Evolutionary conservation across 257 asterid species (phyloP), one percentile per base, ranked within the genome.

Genomic region (Verbena officinalis): DNA sequence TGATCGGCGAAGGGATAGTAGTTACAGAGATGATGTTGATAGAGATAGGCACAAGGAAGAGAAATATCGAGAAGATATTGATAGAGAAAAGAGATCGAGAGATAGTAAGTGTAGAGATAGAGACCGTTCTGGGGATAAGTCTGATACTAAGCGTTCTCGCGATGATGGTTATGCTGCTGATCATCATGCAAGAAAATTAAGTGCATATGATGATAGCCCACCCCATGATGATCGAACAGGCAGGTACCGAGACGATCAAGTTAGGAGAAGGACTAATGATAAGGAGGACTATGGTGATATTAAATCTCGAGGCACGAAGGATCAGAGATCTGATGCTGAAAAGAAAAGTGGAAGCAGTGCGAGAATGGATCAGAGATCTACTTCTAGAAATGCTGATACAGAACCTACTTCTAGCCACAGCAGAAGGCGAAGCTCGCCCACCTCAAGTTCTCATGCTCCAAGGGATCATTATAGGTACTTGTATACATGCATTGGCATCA

Each of bases 371-470:
- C 53, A 67, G 64, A 78, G 90, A 79, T 81, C 94, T 50, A 27
- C 81, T 70, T 80, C 97, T 42, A 85, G 86, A 67, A 82, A 78
- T 84, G 78, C 78, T 64, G 95, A 93, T 49, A 5, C 64, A 27
- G 98, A 84, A 59, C 77, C 48, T 67, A 59, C 80, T 70, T 75
- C 88, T 52, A 75, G 76, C 44, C 90, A 82, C 62, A 62, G 72
- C 70, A 91, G 91, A 75, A 79, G 89, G 72, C 81, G 86, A 68
- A 71, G 81, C 67, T 90, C 99, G 19, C 98, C 99, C 46, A 77
- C 86, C 77, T 78, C 94, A 46, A 78, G 84, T 71, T 78, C 90
- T 73, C 85, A 81, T 67, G 69, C 75, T 44, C 33, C 89, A 61
- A 81, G 95, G 78, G 92, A 94, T 75, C 81, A 81, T 69, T 80